A percentile compares a stretch with the other conserved stretches of the same genome.
phyloP scores from a whole-genome alignment of 805 yeast genomes.

The Kodamaea lidongshanica region DNA sequence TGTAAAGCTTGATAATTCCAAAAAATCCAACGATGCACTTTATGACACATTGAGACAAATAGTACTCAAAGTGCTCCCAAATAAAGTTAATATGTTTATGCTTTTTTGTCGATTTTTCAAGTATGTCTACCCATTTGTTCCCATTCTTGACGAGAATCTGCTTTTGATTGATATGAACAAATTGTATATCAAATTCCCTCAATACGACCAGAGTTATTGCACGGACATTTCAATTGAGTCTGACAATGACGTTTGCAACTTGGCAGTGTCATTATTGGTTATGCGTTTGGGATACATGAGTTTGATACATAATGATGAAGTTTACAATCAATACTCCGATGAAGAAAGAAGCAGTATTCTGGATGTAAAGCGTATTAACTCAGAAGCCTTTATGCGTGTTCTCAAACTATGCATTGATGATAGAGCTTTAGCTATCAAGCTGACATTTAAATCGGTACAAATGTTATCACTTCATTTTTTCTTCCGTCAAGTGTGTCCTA shows the following conservation, averaged over 20 bases:
- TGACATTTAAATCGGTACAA: slow-evolving; percentile 33
- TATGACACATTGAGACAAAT: slow-evolving; percentile 24
- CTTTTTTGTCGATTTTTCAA: slow-evolving; percentile 30
- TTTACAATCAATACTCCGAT: slow-evolving; percentile 20
- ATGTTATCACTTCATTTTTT: slow-evolving; percentile 26
- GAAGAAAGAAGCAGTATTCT: slow-evolving; percentile 23
- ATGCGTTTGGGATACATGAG: slow-evolving; percentile 34
- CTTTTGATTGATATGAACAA: slow-evolving; percentile 21
- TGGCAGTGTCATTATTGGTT: slow-evolving; percentile 26
- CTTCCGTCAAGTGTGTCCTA: slow-evolving; percentile 34
- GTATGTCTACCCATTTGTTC: slow-evolving; percentile 36
- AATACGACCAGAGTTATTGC: slow-evolving; percentile 9
- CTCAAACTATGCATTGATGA: slow-evolving; percentile 32
- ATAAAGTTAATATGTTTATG: slow-evolving; percentile 17
- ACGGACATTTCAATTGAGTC: slow-evolving; percentile 18
- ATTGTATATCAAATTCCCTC: slow-evolving; percentile 21
- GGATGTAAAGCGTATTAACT: slow-evolving; percentile 26
- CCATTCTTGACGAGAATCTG: slow-evolving; percentile 27
- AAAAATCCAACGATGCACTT: slow-evolving; percentile 18
- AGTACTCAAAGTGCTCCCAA: slow-evolving; percentile 26
- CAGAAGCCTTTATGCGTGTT: slow-evolving; percentile 24
- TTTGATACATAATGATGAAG: slow-evolving; percentile 29
- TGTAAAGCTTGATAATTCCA: slow-evolving; percentile 6
- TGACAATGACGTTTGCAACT: slow-evolving; percentile 26
- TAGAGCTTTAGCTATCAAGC: slow-evolving; percentile 22